Percentiles rank a stretch among this genome's conserved stretches.
Evolutionary conservation across 768 basidiomycete species (phyloP).

Genomic region (Hericium rajendrae): DNA sequence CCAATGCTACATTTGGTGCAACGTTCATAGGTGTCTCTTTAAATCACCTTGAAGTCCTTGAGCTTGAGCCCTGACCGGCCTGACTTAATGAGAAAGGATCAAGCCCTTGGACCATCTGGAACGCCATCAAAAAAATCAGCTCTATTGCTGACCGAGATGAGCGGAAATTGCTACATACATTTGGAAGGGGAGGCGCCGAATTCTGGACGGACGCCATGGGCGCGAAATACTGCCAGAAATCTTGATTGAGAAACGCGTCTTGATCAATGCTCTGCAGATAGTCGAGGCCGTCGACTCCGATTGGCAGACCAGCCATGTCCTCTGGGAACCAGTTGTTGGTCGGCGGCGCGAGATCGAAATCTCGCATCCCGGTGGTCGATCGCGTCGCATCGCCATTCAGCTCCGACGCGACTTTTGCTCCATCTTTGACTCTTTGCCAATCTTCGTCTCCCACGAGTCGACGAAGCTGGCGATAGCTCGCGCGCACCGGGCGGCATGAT

Average conservation of each 20-base stretch:
- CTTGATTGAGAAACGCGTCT: neutral
- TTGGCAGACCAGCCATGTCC: neutral
- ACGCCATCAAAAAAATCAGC: too few species aligned
- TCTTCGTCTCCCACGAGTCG: constrained; percentile 5
- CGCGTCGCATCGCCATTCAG: neutral
- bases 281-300: neutral
- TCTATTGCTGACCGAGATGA: too few species aligned
- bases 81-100: too few species aligned
- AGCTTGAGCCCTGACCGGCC: too few species aligned
- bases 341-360: neutral
- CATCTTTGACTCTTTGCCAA: neutral
- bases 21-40: too few species aligned
- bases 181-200: too few species aligned
- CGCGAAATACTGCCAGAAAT: neutral
- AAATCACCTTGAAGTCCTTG: too few species aligned
- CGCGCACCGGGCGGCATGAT: constrained; percentile 11
- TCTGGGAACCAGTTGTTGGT: neutral
- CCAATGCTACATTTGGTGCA: too few species aligned
- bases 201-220: too few species aligned
- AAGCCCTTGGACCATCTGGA: too few species aligned
- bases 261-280: neutral
- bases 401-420: neutral
- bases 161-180: too few species aligned
- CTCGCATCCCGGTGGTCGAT: neutral
- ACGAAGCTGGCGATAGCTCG: constrained; percentile 7